These are phyloP conservation scores for Trichophaea hybrida DNA, from an alignment of 2,329 filamentous ascomycete genomes.

Conservation along the genomic window DNA sequence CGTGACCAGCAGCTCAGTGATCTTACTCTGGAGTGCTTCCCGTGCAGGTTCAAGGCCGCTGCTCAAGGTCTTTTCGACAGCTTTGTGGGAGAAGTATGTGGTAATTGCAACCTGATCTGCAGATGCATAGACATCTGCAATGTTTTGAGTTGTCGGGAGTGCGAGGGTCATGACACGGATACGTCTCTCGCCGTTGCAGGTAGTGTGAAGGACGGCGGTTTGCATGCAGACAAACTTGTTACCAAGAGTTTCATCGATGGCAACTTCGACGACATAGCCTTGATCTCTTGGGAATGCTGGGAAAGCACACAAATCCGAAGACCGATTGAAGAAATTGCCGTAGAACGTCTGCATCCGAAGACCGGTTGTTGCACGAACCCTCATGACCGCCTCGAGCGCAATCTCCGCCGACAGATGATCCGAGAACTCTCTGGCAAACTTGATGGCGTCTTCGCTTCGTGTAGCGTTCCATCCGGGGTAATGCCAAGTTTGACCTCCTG, in stretches of 20 bases:
- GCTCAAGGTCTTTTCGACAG: constrained; percentile 75
- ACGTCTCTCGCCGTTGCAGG: constrained; percentile 88
- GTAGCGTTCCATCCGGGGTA: constrained; percentile 97
- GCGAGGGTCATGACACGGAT: constrained; percentile 90
- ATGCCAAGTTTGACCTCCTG: constrained; percentile 94
- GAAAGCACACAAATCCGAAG: constrained; percentile 93
- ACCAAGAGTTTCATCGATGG: constrained; percentile 85
- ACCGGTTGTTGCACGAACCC: constrained; percentile 87
- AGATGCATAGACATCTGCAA: constrained; percentile 85
- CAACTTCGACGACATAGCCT: constrained; percentile 93
- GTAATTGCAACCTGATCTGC: constrained; percentile 89
- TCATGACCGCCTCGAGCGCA: constrained; percentile 84
- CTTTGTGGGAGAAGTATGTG: constrained; percentile 93
- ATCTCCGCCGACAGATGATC: constrained; percentile 96
- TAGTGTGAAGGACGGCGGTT: constrained; percentile 89
- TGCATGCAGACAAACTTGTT: constrained; percentile 90
- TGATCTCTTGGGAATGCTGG: constrained; percentile 95
- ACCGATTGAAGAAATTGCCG: constrained; percentile 98
- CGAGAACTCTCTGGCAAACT: constrained; percentile 92
- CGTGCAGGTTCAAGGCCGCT: constrained; percentile 79
- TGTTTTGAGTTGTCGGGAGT: constrained; percentile 77
- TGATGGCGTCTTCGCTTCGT: constrained; percentile 86
- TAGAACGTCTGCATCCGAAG: constrained; percentile 96
- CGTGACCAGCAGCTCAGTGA: constrained; percentile 81
- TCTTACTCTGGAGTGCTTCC: constrained; percentile 79